Evolutionary conservation across 202 grass and related monocot species (phyloP).

Genomic region (Dendrocalamus latiflorus): DNA sequence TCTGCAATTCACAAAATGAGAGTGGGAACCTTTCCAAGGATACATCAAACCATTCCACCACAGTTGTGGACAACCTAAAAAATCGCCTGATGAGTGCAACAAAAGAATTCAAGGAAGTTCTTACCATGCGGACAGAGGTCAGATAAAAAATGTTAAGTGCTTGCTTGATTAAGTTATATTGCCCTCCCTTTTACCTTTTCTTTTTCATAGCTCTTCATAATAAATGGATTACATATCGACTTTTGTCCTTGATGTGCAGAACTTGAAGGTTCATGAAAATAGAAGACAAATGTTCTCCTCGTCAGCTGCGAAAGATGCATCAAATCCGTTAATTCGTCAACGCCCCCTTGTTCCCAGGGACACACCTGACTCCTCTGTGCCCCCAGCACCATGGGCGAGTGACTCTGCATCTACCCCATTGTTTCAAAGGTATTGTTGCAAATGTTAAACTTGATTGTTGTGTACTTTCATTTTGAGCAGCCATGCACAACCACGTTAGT

Average conservation of each 20-base stretch:
- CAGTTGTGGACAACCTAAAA: constrained; percentile 87
- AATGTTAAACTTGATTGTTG: neutral
- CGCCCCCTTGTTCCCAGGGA: constrained; percentile 65
- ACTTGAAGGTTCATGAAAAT: constrained; percentile 92
- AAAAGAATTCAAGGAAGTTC: constrained; percentile 96
- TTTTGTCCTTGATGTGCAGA: constrained; percentile 41
- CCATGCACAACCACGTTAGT: neutral
- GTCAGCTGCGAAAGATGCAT: constrained; percentile 55
- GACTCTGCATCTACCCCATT: constrained; percentile 68
- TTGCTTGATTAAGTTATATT: neutral
- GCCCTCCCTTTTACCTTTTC: neutral
- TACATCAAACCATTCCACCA: constrained; percentile 74
- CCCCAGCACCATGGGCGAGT: constrained; percentile 87
- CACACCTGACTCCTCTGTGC: constrained; percentile 46
- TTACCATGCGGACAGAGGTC: constrained; percentile 96
- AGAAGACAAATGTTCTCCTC: constrained; percentile 95
- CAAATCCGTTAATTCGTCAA: constrained; percentile 90
- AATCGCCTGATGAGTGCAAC: constrained; percentile 83
- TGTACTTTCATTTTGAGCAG: neutral
- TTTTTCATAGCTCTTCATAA: constrained; percentile 1
- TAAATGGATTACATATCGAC: neutral
- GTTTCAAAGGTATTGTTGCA: constrained; percentile 72
- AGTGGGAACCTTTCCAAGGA: constrained; percentile 76
- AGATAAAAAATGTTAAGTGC: neutral
- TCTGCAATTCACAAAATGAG: constrained; percentile 87